A percentile compares a stretch with the other conserved stretches of the same genome.
These are phyloP conservation scores for Penicillium concentricum DNA, from an alignment of 2,329 filamentous ascomycete species.

Conservation along the genomic window DNA sequence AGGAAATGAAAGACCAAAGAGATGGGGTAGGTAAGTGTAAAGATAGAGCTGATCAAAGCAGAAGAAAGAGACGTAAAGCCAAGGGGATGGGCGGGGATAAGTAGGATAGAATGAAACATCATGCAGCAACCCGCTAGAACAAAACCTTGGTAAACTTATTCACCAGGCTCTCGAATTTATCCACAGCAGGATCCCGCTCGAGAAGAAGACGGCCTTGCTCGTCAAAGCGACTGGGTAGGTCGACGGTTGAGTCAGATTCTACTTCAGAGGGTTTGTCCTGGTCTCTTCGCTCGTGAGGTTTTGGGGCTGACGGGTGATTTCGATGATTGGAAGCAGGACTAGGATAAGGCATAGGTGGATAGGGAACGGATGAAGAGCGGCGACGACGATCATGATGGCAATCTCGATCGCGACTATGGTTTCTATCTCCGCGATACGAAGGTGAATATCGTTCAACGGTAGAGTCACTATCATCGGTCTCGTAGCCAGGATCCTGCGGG, in stretches of 20 bases:
- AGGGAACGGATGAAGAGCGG: constrained; percentile 26
- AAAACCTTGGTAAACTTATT: constrained; percentile 29
- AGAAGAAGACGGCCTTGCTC: constrained; percentile 39
- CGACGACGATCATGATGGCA: constrained; percentile 19
- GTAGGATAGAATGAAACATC: background rate
- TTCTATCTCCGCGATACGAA: constrained; percentile 10
- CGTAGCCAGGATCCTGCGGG: constrained; percentile 37
- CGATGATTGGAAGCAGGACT: background rate
- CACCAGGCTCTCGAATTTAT: constrained; percentile 38
- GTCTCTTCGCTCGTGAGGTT: background rate
- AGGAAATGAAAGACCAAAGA: background rate
- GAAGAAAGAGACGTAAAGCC: background rate
- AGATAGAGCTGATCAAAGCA: background rate
- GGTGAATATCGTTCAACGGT: constrained; percentile 26
- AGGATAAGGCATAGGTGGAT: constrained; percentile 13
- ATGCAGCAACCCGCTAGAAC: constrained; percentile 12
- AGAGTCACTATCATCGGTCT: constrained; percentile 45
- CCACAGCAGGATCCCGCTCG: constrained; percentile 34
- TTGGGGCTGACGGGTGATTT: background rate
- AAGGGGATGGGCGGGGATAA: background rate
- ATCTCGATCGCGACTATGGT: background rate
- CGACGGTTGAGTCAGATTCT: constrained; percentile 46
- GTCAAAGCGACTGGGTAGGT: constrained; percentile 47
- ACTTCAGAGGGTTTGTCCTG: constrained; percentile 16
- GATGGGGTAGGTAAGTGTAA: background rate